These are phyloP conservation scores for Aspergillus hancockii DNA, from an alignment of 495 filamentous ascomycete genomes.

Conservation along the genomic window DNA sequence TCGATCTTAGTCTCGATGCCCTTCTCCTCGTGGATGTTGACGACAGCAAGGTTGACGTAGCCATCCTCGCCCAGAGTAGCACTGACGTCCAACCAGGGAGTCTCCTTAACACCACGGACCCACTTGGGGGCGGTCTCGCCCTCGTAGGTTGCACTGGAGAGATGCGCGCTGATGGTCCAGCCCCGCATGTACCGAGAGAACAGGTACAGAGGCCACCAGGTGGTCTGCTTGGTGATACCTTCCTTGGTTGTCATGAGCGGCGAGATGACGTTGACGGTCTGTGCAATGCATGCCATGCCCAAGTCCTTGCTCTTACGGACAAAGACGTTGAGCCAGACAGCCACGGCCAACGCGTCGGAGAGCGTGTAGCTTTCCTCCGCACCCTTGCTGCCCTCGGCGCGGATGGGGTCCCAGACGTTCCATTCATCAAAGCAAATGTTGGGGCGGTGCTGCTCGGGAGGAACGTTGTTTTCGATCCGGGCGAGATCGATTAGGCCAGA, in stretches of 20 bases:
- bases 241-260: conserved; percentile 68
- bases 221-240: conserved; percentile 70
- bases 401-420: conserved; percentile 80
- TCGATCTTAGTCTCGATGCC: conserved; percentile 57
- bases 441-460: conserved; percentile 54
- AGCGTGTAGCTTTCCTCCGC: conserved; percentile 74
- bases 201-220: conserved; percentile 74
- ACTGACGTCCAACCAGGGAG: conserved; percentile 71
- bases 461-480: conserved; percentile 64
- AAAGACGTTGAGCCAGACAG: conserved; percentile 75
- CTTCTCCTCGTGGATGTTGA: conserved; percentile 64
- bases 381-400: conserved; percentile 67
- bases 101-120: conserved; percentile 63
- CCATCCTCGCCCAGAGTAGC: conserved; percentile 64
- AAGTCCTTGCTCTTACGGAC: conserved; percentile 70
- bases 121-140: conserved; percentile 66
- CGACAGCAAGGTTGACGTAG: conserved; percentile 62
- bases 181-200: conserved; percentile 77
- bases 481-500: conserved; percentile 71
- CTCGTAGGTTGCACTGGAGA: conserved; percentile 58
- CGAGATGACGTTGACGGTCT: conserved; percentile 76
- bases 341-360: conserved; percentile 73
- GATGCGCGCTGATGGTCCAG: conserved; percentile 61
- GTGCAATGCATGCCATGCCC: conserved; percentile 81
- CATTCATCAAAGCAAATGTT: conserved; percentile 85